Evolutionary conservation across 2,329 filamentous ascomycete species (phyloP).

Genomic region (Coniochaeta sp.): DNA sequence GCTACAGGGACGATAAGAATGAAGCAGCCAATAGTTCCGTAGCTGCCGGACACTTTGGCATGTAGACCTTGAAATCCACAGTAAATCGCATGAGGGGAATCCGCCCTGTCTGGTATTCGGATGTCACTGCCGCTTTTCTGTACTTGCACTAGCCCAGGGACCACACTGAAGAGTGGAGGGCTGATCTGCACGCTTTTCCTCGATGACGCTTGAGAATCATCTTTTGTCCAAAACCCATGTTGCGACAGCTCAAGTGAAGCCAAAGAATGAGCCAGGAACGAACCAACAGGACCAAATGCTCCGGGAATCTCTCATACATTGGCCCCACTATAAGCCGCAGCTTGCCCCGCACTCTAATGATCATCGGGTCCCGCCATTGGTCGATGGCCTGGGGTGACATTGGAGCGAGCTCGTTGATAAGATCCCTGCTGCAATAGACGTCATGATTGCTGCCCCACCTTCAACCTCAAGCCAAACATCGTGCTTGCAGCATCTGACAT

Average conservation of each 20-base stretch:
- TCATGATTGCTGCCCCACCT: not conserved
- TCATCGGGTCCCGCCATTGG: too few species aligned
- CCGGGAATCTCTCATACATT: too few species aligned
- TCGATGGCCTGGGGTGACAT: not conserved
- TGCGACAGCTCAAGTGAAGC: not conserved
- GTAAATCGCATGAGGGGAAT: too few species aligned
- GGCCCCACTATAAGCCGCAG: not conserved
- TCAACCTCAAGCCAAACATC: not conserved
- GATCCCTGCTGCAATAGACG: not conserved
- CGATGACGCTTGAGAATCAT: not conserved
- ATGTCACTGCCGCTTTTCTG: too few species aligned
- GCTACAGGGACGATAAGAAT: too few species aligned
- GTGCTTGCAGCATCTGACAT: not conserved
- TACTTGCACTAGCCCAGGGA: too few species aligned
- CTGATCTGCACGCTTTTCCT: not conserved
- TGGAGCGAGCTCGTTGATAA: not conserved
- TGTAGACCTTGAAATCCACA: too few species aligned
- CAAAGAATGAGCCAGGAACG: not conserved
- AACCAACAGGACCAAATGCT: not conserved
- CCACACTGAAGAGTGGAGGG: too few species aligned
- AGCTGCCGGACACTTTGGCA: too few species aligned
- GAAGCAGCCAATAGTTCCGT: too few species aligned
- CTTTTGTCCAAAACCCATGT: not conserved
- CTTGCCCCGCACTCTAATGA: not conserved
- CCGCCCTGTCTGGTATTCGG: too few species aligned